A percentile compares a stretch with the other conserved stretches of the same genome.
These are phyloP conservation scores for Alternaria consortialis DNA, from an alignment of 2,329 filamentous ascomycete species.

Conservation along the genomic window DNA sequence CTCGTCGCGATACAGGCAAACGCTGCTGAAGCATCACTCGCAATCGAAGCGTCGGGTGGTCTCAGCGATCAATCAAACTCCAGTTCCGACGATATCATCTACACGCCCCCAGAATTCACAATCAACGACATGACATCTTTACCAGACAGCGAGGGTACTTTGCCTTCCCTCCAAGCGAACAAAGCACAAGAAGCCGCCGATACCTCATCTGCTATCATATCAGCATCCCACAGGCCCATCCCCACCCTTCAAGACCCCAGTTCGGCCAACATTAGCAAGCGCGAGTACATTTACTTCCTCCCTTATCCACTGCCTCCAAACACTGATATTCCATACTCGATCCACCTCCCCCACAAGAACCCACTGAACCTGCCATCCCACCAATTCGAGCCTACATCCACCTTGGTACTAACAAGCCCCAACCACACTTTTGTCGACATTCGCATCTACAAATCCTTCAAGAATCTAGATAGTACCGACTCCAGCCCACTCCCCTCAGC, in stretches of 20 bases:
- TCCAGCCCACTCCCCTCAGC: constrained; percentile 13
- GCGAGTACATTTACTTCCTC: constrained; percentile 68
- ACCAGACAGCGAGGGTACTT: not conserved
- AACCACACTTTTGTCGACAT: constrained; percentile 68
- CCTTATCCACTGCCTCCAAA: constrained; percentile 47
- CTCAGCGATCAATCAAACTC: not conserved
- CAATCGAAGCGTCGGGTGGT: not conserved
- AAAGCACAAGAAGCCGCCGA: not conserved
- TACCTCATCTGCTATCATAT: constrained; percentile 10
- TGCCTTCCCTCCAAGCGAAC: not conserved
- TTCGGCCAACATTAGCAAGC: constrained; percentile 35
- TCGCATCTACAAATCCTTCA: constrained; percentile 57
- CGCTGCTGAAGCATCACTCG: not conserved
- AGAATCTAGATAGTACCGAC: not conserved
- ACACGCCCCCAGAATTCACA: constrained; percentile 7
- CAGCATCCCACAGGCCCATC: not conserved
- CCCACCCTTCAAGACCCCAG: constrained; percentile 6
- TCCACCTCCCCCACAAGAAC: constrained; percentile 35
- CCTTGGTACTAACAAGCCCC: constrained; percentile 70
- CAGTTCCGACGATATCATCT: constrained; percentile 9
- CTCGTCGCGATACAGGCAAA: not conserved
- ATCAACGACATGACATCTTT: constrained; percentile 10
- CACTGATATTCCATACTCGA: constrained; percentile 41
- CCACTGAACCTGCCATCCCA: constrained; percentile 31
- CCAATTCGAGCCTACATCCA: constrained; percentile 66